Conservation (phyloP, 2,329 filamentous ascomycete genomes). For the Aspergillus intermedius region DNA sequence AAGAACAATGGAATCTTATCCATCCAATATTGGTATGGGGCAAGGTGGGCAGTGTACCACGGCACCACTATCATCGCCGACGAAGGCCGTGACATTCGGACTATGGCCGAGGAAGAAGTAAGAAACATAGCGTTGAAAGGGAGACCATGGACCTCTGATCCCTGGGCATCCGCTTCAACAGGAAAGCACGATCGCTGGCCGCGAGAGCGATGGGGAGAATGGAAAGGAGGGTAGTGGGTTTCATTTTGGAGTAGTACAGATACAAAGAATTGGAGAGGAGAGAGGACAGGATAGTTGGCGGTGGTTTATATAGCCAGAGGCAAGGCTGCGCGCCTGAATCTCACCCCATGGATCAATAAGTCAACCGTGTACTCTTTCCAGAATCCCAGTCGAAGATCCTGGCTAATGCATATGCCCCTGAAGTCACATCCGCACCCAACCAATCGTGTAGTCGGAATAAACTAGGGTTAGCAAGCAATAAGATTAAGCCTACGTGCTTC, state of each 20-base stretch:
- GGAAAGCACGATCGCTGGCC: conserved; percentile 23
- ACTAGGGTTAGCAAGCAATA: too few relatives aligned
- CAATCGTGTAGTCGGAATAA: too few relatives aligned
- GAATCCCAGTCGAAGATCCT: too few relatives aligned
- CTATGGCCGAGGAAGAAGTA: conserved; percentile 46
- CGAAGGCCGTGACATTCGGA: conserved; percentile 41
- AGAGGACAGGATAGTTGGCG: not conserved
- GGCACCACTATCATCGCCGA: conserved; percentile 32
- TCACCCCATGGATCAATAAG: too few relatives aligned
- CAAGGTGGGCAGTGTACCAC: too few relatives aligned
- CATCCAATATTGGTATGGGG: too few relatives aligned
- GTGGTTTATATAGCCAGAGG: not conserved
- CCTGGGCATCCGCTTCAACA: conserved; percentile 40
- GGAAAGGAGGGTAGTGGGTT: not conserved
- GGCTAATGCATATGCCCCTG: too few relatives aligned
- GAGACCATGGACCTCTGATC: conserved; percentile 43
- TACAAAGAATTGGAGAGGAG: not conserved
- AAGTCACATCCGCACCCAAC: too few relatives aligned
- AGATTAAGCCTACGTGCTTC: too few relatives aligned
- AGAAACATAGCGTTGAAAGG: conserved; percentile 40
- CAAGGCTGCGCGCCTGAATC: too few relatives aligned
- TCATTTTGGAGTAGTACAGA: conserved; percentile 1
- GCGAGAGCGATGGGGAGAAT: conserved; percentile 1
- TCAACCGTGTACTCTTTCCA: too few relatives aligned
- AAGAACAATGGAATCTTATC: too few relatives aligned